These are phyloP conservation scores for Chlorella sp. DNA, from an alignment of 139 green algal species.

Conservation along the genomic window DNA sequence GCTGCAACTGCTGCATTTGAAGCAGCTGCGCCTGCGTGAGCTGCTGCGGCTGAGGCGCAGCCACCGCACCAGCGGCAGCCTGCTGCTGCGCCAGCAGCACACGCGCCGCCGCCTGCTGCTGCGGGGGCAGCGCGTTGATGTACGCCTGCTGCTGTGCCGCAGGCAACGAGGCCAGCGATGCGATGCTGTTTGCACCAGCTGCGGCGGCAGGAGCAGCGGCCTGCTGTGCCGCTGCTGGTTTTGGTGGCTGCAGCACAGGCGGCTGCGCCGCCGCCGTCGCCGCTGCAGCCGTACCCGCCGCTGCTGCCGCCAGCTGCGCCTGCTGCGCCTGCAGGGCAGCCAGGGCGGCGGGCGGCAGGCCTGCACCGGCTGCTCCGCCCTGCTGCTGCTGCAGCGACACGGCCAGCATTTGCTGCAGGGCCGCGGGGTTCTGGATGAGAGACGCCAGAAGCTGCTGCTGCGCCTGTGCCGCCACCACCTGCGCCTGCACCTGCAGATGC, in stretches of 20 bases:
- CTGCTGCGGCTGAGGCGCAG: not conserved
- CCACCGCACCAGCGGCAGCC: not conserved
- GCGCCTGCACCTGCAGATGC: not conserved
- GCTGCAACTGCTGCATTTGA: not conserved
- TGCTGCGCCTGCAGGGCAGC: slow-evolving; percentile 11
- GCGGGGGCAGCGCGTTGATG: not conserved
- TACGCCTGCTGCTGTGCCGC: too few relatives aligned
- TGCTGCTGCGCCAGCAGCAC: slow-evolving; percentile 19
- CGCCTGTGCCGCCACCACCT: not conserved
- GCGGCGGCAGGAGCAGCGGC: too few relatives aligned
- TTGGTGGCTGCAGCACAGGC: too few relatives aligned
- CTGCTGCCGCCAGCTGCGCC: slow-evolving; percentile 8
- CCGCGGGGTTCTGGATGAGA: slow-evolving; percentile 3
- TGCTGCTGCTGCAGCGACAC: slow-evolving; percentile 19
- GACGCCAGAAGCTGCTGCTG: slow-evolving; percentile 27
- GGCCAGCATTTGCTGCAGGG: slow-evolving; percentile 11
- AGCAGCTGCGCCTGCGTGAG: not conserved
- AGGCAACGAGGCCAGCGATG: too few relatives aligned
- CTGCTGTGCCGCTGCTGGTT: too few relatives aligned
- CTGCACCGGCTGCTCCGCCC: not conserved
- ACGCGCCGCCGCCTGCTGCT: slow-evolving; percentile 9
- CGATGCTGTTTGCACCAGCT: too few relatives aligned
- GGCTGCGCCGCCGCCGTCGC: not conserved
- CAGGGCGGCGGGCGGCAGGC: not conserved
- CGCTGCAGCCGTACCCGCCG: not conserved